A percentile compares a stretch with the other conserved stretches of the same genome.
Evolutionary conservation across 140 eudicot genomes (phyloP).

Genomic region (Eryngium alpinum): DNA sequence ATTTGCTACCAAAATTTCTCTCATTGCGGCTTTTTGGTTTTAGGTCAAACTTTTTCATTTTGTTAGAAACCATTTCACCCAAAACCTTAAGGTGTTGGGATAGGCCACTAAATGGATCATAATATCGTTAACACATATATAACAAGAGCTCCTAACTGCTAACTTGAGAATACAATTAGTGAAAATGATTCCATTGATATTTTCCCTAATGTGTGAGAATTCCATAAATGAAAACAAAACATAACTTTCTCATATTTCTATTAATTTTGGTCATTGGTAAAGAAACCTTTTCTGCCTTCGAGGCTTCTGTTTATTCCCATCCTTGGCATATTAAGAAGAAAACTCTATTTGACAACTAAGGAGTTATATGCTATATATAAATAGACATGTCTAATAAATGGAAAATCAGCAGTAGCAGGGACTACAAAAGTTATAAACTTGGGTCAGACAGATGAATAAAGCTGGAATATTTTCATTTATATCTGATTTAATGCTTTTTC

Average conservation of each 20-base stretch:
- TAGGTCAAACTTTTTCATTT: background rate
- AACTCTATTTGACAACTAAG: background rate
- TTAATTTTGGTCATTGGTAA: background rate
- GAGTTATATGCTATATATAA: background rate
- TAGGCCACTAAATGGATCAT: too few species aligned
- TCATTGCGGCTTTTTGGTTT: background rate
- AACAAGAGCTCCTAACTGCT: too few species aligned
- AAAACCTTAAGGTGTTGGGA: too few species aligned
- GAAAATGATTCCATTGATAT: background rate
- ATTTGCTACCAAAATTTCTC: background rate
- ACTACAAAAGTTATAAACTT: background rate
- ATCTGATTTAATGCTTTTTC: background rate
- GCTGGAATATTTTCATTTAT: background rate
- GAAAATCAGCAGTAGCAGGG: background rate
- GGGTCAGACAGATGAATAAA: background rate
- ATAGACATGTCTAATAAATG: background rate
- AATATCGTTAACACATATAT: too few species aligned
- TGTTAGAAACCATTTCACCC: too few species aligned
- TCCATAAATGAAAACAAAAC: too few species aligned
- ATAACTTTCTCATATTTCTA: background rate
- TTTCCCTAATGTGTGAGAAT: background rate
- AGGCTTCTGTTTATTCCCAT: background rate
- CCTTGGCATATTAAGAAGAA: background rate
- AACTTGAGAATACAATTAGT: background rate
- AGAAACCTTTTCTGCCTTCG: background rate